Evolutionary conservation across 805 yeast genomes (phyloP).

Genomic region (Wickerhamiella kazuoi): DNA sequence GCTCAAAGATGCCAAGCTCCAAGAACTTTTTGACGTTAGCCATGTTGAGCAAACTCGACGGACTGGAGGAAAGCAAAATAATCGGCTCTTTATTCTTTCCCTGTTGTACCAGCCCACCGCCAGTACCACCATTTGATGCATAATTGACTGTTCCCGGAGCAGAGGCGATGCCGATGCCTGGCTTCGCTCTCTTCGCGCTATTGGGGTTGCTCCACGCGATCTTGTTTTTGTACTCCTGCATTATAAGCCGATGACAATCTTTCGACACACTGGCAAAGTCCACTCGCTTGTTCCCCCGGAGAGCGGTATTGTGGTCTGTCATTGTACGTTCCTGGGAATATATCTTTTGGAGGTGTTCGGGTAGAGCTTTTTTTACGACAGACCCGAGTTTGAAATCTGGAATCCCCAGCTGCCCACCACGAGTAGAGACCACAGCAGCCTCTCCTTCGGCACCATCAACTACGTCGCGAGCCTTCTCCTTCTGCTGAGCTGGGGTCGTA

Average conservation of each 20-base stretch:
- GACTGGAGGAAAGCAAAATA: slow-evolving; percentile 61
- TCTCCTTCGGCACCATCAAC: slow-evolving; percentile 7
- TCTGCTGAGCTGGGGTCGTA: neutral
- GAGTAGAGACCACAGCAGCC: slow-evolving; percentile 6
- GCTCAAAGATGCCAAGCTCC: slow-evolving; percentile 52
- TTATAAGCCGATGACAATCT: slow-evolving; percentile 19
- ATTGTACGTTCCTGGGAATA: slow-evolving; percentile 27
- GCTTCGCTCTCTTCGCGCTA: neutral
- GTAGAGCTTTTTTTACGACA: slow-evolving; percentile 22
- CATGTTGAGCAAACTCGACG: slow-evolving; percentile 52
- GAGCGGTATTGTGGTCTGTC: slow-evolving; percentile 26
- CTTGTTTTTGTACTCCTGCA: slow-evolving; percentile 10
- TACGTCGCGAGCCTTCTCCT: neutral
- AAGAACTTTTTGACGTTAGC: slow-evolving; percentile 49
- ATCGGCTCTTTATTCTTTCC: slow-evolving; percentile 37
- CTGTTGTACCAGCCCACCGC: slow-evolving; percentile 1
- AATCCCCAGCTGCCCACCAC: slow-evolving; percentile 4
- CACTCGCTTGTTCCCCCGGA: slow-evolving; percentile 22
- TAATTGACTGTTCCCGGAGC: neutral
- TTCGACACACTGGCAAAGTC: slow-evolving; percentile 22
- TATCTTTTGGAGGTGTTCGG: slow-evolving; percentile 34
- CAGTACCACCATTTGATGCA: neutral
- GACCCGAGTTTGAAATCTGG: slow-evolving; percentile 2
- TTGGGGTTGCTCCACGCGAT: neutral
- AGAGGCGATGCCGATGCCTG: neutral